Evolutionary conservation across 345 rosid species (phyloP).

Genomic region (Chamaenerion angustifolium): DNA sequence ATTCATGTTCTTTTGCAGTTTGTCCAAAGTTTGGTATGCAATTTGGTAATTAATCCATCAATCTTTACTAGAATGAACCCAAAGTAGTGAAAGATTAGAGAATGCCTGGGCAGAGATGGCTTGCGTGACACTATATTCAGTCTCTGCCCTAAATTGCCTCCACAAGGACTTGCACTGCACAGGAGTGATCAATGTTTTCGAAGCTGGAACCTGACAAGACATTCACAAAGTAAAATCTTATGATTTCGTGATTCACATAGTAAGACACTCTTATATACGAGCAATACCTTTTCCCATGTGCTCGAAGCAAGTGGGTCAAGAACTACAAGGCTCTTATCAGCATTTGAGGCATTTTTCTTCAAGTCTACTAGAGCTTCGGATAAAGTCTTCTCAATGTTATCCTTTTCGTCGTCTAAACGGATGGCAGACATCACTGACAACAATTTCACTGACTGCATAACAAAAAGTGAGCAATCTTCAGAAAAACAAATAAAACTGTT

Average conservation of each 20-base stretch:
- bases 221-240: background rate
- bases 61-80: background rate
- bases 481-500: background rate
- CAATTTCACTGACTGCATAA: conserved; percentile 64
- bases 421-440: conserved; percentile 77
- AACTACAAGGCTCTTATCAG: conserved; percentile 40
- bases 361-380: conserved; percentile 44
- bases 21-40: too few relatives aligned
- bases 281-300: conserved; percentile 79
- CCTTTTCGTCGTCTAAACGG: conserved; percentile 64
- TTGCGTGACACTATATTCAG: conserved; percentile 84
- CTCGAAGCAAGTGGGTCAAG: conserved; percentile 83
- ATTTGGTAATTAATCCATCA: too few relatives aligned
- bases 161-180: conserved; percentile 94
- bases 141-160: conserved; percentile 95
- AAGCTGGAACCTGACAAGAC: conserved; percentile 43
- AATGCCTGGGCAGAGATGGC: conserved; percentile 98
- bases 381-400: conserved; percentile 59
- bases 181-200: conserved; percentile 81
- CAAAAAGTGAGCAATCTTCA: background rate
- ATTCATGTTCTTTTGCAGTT: too few relatives aligned
- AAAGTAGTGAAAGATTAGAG: background rate
- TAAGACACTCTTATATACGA: background rate
- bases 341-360: conserved; percentile 18
- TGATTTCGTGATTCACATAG: background rate